phyloP scores from a whole-genome alignment of 208 protist genomes.

The Leishmania tropica region DNA sequence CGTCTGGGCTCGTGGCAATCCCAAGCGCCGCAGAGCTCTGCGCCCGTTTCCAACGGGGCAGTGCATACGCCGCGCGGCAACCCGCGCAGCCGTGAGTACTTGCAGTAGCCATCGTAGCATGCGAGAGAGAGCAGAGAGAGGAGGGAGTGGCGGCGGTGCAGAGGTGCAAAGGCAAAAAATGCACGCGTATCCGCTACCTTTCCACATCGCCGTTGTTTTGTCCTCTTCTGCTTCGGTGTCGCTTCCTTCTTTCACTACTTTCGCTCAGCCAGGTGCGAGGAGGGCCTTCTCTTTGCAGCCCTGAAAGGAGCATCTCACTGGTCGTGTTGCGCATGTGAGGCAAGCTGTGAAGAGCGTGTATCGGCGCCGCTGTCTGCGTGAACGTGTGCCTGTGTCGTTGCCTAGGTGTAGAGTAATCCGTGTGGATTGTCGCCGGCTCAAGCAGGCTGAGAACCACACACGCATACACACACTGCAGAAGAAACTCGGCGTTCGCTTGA shows the following conservation, averaged over 20 bases:
- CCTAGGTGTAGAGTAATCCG: not conserved
- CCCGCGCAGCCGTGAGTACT: constrained; percentile 33
- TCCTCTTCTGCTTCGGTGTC: not conserved
- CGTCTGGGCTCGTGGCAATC: constrained; percentile 20
- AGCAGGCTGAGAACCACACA: not conserved
- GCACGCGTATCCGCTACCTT: not conserved
- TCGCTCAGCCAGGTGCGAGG: not conserved
- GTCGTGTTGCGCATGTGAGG: not conserved
- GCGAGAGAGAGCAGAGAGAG: not conserved
- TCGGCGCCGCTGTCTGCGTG: not conserved
- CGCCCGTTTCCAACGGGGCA: constrained; percentile 23
- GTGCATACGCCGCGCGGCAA: constrained; percentile 7
- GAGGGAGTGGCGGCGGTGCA: not conserved
- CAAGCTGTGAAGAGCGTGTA: not conserved
- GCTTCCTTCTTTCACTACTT: not conserved
- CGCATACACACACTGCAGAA: not conserved
- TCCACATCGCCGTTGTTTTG: not conserved
- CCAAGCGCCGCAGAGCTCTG: constrained; percentile 22
- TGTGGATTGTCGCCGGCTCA: not conserved
- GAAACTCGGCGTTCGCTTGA: not conserved
- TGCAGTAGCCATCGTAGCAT: constrained; percentile 15
- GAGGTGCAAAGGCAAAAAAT: not conserved
- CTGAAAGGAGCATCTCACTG: not conserved
- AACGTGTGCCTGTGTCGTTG: not conserved
- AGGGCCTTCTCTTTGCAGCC: not conserved